phyloP scores from a whole-genome alignment of 495 filamentous ascomycete genomes.

The Aspergillus cristatus region DNA sequence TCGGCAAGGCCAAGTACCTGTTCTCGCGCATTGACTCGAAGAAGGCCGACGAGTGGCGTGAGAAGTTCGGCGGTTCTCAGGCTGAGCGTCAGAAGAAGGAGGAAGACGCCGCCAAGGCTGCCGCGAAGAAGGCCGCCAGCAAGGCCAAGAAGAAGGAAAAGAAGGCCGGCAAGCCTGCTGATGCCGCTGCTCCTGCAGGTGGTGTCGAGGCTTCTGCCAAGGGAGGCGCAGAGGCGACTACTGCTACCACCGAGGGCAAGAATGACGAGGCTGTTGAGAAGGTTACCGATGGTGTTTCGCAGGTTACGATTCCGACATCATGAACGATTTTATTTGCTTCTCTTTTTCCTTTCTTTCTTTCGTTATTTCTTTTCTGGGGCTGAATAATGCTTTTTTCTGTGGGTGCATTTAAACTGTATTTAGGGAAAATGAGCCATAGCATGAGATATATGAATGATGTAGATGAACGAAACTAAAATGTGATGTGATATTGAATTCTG shows the following conservation, averaged over 20 bases:
- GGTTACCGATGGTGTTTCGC: constrained; percentile 31
- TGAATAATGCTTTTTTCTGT: constrained; percentile 1
- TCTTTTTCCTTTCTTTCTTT: constrained; percentile 1
- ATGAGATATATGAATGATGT: constrained; percentile 8
- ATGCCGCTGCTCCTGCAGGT: constrained; percentile 35
- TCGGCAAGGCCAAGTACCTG: constrained; percentile 73
- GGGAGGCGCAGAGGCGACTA: constrained; percentile 20
- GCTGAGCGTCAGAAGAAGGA: constrained; percentile 54
- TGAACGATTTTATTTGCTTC: constrained; percentile 5
- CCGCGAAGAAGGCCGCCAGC: constrained; percentile 44
- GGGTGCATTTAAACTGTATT: too few species aligned
- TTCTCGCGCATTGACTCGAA: constrained; percentile 78
- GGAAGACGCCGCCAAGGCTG: constrained; percentile 52
- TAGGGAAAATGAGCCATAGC: background rate
- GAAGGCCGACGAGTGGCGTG: constrained; percentile 76
- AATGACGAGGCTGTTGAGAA: constrained; percentile 27
- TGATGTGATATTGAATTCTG: background rate
- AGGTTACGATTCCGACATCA: constrained; percentile 33
- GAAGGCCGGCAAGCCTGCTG: constrained; percentile 45
- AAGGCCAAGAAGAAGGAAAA: constrained; percentile 51
- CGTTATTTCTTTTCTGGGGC: background rate
- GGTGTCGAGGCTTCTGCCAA: constrained; percentile 28
- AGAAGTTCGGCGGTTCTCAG: constrained; percentile 68
- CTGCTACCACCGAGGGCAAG: constrained; percentile 15
- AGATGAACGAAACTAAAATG: background rate